Evolutionary conservation across 805 yeast species (phyloP).

Genomic region (Metschnikowia gruessii): DNA sequence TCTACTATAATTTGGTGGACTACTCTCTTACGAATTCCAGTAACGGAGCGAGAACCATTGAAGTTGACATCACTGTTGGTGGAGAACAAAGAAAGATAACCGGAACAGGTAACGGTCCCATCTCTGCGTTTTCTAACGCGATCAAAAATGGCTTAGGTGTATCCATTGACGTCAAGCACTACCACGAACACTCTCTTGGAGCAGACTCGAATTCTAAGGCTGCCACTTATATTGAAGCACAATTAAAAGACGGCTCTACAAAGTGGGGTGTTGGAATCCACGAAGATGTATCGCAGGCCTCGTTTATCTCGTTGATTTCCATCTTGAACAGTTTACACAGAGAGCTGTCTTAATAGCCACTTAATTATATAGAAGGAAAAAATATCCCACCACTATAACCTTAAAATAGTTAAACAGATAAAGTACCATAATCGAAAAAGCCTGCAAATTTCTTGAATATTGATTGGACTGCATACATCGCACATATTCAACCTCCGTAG

Average conservation of each 20-base stretch:
- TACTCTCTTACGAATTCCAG: constrained; percentile 44
- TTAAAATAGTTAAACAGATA: no score
- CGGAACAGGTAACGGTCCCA: constrained; percentile 81
- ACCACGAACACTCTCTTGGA: constrained; percentile 80
- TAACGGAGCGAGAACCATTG: constrained; percentile 41
- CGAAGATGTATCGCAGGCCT: constrained; percentile 85
- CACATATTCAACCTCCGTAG: no score
- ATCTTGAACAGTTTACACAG: constrained; percentile 50
- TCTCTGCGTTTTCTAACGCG: constrained; percentile 63
- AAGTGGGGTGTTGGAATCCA: constrained; percentile 93
- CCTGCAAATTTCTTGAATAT: no score
- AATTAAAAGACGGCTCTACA: constrained; percentile 19
- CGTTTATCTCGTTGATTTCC: constrained; percentile 66
- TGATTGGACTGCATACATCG: no score
- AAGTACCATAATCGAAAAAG: no score
- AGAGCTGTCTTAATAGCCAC: no score
- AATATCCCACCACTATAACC: no score
- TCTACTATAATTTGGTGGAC: constrained; percentile 40
- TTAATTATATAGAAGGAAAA: no score
- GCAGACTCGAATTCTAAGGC: constrained; percentile 69
- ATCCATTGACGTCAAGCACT: constrained; percentile 59
- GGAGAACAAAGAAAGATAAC: constrained; percentile 28
- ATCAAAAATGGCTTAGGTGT: constrained; percentile 39
- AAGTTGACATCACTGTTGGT: constrained; percentile 48
- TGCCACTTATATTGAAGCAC: constrained; percentile 59